Base-by-base conservation (phyloP, 2,329 filamentous ascomycete genomes). In the Trichoderma atroviride region DNA sequence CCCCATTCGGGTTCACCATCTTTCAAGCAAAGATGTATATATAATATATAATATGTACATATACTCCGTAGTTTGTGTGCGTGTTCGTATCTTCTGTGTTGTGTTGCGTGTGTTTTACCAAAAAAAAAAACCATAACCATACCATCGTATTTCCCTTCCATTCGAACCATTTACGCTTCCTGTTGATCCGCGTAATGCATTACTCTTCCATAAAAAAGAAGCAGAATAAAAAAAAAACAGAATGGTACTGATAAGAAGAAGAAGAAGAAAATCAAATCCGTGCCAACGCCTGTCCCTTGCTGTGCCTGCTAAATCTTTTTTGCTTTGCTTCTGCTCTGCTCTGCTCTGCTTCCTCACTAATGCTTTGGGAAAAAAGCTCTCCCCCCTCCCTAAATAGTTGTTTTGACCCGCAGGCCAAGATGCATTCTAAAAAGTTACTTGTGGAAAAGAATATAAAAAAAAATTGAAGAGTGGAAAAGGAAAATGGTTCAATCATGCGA, bases 401-500 rank as follows among this genome's bases (percentile, higher is more conserved):
- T 27, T 27, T 13, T 31, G 9, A 22, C 37, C 56, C 35, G 5
- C 22, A 14, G 55, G 22, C 24, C n/a, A 40, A 35, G 29, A 52
- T 58, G 53, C 53, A 27, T 47, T 66, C 63, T 66, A 66, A 27
- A 40, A 40, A 62, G 35, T 13, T 57, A 58, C 50, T 29, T 68
- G 14, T 22, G 10, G 47, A 13, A 61, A 6, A 14, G 14, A 58
- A 67, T 13, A 52, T n/a, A 53, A 64, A 33, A 24, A 68, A 60
- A 13, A 33, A 37, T 47, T 50, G n/a, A n/a, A 60, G 40, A 11
- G 16, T 31, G 47, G 29, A 50, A 33, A 33, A 35, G 24, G 14
- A 35, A 35, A 35, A 35, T 13, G 33, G 19, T n/a, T 64, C n/a
- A 53, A 70, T 57, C 70, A 73, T 35, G 71, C 58, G 27, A 75